Evolutionary conservation across 108 stramenopile species (phyloP).

Genomic region (Cyclostephanos tholiformis): DNA sequence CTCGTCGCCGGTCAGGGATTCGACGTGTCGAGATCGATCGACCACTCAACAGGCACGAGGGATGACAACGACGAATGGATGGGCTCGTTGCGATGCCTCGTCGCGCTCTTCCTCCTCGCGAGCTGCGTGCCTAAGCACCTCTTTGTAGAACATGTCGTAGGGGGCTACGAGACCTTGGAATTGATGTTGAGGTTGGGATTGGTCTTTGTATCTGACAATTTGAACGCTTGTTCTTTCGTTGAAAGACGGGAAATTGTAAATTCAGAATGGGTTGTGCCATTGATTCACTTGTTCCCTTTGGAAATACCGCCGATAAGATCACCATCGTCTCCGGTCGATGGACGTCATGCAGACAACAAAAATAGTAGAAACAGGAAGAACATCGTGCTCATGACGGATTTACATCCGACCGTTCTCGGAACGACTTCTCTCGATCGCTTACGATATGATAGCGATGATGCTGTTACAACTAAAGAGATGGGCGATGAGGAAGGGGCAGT

Average conservation of each 20-base stretch:
- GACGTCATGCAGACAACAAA: constrained; percentile 5
- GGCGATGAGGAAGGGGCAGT: constrained; percentile 55
- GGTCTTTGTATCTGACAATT: constrained; percentile 37
- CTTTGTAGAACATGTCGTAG: constrained; percentile 37
- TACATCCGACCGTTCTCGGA: constrained; percentile 73
- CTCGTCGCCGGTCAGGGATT: constrained; percentile 32
- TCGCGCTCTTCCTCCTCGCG: constrained; percentile 51
- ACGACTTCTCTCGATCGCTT: constrained; percentile 42
- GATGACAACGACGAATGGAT: constrained; percentile 10
- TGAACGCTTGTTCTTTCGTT: not conserved
- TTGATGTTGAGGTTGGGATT: constrained; percentile 59
- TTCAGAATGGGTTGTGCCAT: constrained; percentile 53
- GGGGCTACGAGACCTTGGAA: constrained; percentile 45
- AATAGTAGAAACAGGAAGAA: constrained; percentile 15
- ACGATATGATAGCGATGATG: not conserved
- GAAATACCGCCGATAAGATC: constrained; percentile 31
- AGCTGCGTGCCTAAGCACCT: constrained; percentile 43
- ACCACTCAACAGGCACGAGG: not conserved
- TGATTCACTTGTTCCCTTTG: constrained; percentile 68
- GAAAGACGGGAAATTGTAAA: constrained; percentile 5
- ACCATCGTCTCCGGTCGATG: not conserved
- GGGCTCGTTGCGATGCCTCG: constrained; percentile 44
- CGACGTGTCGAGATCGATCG: constrained; percentile 21
- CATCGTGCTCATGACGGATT: constrained; percentile 70
- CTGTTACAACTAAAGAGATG: constrained; percentile 12